Evolutionary conservation across 73 alveolate species (phyloP).

Genomic region (Blepharisma stoltei): DNA sequence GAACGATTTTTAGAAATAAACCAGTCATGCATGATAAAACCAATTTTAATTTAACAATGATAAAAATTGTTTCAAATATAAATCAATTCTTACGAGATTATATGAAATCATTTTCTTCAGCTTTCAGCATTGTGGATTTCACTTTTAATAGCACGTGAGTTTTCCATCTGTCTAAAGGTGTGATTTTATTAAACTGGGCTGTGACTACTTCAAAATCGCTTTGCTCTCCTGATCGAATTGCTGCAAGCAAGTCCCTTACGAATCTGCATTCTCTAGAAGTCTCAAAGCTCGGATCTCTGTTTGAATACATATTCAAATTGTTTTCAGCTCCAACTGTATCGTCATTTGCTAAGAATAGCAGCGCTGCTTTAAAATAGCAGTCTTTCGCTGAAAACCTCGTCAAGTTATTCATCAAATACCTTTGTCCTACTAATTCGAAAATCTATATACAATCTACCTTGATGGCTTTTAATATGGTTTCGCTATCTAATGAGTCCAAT

Average conservation of each 20-base stretch:
- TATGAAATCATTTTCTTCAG: conserved; percentile 18
- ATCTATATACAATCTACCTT: conserved; percentile 42
- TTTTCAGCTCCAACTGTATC: conserved; percentile 76
- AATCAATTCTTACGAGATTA: neutral
- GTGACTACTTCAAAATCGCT: conserved; percentile 36
- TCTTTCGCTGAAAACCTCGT: conserved; percentile 74
- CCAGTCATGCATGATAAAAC: too few relatives aligned
- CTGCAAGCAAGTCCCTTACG: conserved; percentile 36
- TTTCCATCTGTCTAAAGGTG: conserved; percentile 60
- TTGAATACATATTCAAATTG: conserved; percentile 43
- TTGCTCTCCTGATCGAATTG: conserved; percentile 42
- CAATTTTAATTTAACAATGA: too few relatives aligned
- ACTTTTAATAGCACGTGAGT: conserved; percentile 34
- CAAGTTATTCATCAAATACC: conserved; percentile 63
- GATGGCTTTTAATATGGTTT: conserved; percentile 53
- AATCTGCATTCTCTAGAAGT: conserved; percentile 71
- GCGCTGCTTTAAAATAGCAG: conserved; percentile 61
- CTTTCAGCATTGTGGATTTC: conserved; percentile 20
- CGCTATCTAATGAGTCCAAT: conserved; percentile 53
- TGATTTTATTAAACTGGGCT: conserved; percentile 38
- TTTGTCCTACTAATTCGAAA: conserved; percentile 69
- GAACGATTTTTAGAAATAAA: too few relatives aligned
- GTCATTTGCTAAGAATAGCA: conserved; percentile 67
- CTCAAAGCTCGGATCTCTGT: conserved; percentile 78
- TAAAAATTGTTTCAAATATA: too few relatives aligned